These are phyloP conservation scores for Hymenoscyphus infarciens DNA, from an alignment of 2,329 filamentous ascomycete genomes.

Conservation along the genomic window DNA sequence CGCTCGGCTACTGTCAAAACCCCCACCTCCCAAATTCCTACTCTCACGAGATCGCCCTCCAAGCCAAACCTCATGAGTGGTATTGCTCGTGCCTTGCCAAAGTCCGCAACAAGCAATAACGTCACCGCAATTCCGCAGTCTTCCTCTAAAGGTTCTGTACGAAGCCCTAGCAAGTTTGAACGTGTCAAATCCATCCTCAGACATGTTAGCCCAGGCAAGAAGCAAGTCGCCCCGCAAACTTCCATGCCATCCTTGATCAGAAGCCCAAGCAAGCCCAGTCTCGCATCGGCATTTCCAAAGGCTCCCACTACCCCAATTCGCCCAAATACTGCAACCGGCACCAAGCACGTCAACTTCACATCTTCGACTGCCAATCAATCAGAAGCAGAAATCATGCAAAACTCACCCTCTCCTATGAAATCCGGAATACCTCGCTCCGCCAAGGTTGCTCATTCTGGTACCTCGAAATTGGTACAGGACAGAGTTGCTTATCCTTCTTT, in stretches of 20 bases:
- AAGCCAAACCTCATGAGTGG: conserved; percentile 41
- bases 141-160: conserved; percentile 22
- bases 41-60: conserved; percentile 52
- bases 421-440: conserved; percentile 44
- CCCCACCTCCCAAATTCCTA: conserved; percentile 43
- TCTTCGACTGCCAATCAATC: conserved; percentile 56
- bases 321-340: conserved; percentile 48
- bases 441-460: conserved; percentile 34
- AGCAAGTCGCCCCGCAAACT: conserved; percentile 20
- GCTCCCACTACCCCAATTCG: conserved; percentile 55
- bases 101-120: conserved; percentile 50
- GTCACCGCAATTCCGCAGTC: conserved; percentile 35
- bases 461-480: conserved; percentile 30
- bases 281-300: conserved; percentile 51
- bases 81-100: conserved; percentile 49
- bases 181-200: conserved; percentile 57
- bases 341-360: conserved; percentile 78
- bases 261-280: conserved; percentile 48
- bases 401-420: conserved; percentile 56
- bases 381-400: conserved; percentile 39
- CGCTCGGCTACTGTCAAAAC: conserved; percentile 55
- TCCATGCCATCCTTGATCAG: conserved; percentile 26
- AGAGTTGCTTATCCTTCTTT: conserved; percentile 53
- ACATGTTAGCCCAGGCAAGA: conserved; percentile 30
- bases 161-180: conserved; percentile 37